Evolutionary conservation across 768 basidiomycete species (phyloP).

Genomic region (Asterophora parasitica): DNA sequence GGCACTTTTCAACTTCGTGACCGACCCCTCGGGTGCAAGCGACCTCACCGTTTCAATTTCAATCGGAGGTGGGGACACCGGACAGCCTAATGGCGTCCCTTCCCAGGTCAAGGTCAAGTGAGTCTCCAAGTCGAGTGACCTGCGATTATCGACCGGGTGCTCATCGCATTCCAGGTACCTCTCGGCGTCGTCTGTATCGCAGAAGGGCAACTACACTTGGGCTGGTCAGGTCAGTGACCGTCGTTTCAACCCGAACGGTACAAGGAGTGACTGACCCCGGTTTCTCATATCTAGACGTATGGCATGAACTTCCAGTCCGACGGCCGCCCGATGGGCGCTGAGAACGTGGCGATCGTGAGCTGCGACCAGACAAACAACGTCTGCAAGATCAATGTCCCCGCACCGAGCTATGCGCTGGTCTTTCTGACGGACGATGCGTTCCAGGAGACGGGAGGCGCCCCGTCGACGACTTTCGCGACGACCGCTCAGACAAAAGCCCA

Average conservation of each 20-base stretch:
- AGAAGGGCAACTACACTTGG: conserved; percentile 61
- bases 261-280: too few relatives aligned
- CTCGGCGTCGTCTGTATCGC: conserved; percentile 46
- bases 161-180: conserved; percentile 41
- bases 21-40: conserved; percentile 53
- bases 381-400: conserved; percentile 60
- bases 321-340: conserved; percentile 51
- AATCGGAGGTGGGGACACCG: conserved; percentile 38
- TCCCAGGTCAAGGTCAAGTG: conserved; percentile 54
- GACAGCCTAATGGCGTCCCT: conserved; percentile 34
- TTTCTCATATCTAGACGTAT: conserved; percentile 39
- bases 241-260: too few relatives aligned
- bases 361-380: conserved; percentile 49
- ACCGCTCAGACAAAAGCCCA: conserved; percentile 36
- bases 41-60: conserved; percentile 49
- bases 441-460: conserved; percentile 27
- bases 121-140: conserved; percentile 30
- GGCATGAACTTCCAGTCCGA: conserved; percentile 59
- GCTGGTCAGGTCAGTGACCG: conserved; percentile 47
- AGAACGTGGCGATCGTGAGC: conserved; percentile 45
- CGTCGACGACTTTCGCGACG: conserved; percentile 44
- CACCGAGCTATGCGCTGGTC: conserved; percentile 67
- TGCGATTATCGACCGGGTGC: neutral
- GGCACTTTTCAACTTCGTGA: conserved; percentile 68
- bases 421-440: conserved; percentile 48